These are phyloP conservation scores for Trametes sanguinea DNA, from an alignment of 768 basidiomycete species.

Conservation along the genomic window DNA sequence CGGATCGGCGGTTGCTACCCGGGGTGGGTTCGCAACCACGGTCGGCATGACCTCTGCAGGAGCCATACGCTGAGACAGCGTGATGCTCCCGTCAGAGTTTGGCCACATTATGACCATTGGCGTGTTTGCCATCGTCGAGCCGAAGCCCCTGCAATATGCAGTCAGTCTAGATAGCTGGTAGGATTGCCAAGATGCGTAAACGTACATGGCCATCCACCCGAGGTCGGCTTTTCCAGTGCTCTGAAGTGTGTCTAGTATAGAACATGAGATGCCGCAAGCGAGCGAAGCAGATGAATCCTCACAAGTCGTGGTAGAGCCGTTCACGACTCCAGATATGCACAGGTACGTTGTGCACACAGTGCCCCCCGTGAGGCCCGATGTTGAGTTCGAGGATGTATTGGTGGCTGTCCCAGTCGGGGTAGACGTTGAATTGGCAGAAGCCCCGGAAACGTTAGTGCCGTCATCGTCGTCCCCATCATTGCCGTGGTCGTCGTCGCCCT, in stretches of 20 bases:
- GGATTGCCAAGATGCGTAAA: neutral
- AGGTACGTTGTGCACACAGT: conserved; percentile 23
- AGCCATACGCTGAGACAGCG: conserved; percentile 66
- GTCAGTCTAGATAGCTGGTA: neutral
- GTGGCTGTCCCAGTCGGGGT: conserved; percentile 9
- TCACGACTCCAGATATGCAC: conserved; percentile 27
- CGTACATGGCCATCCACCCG: conserved; percentile 67
- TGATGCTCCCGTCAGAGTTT: conserved; percentile 59
- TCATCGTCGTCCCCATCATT: conserved; percentile 8
- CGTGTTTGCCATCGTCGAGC: conserved; percentile 51
- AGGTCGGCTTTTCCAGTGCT: conserved; percentile 41
- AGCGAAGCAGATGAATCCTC: neutral
- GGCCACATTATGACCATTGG: conserved; percentile 80
- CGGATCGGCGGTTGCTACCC: conserved; percentile 46
- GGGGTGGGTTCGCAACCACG: conserved; percentile 52
- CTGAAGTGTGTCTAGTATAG: conserved; percentile 47
- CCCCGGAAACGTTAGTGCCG: neutral
- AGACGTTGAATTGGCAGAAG: conserved; percentile 13
- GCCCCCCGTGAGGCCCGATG: conserved; percentile 20
- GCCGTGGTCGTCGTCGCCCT: neutral
- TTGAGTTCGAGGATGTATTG: conserved; percentile 8
- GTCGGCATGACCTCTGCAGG: conserved; percentile 55
- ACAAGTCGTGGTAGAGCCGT: conserved; percentile 27
- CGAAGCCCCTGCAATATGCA: conserved; percentile 53
- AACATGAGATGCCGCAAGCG: neutral